A percentile compares a stretch with the other conserved stretches of the same genome.
phyloP scores from a whole-genome alignment of 2,329 filamentous ascomycete species.

The Parascedosporium putredinis region DNA sequence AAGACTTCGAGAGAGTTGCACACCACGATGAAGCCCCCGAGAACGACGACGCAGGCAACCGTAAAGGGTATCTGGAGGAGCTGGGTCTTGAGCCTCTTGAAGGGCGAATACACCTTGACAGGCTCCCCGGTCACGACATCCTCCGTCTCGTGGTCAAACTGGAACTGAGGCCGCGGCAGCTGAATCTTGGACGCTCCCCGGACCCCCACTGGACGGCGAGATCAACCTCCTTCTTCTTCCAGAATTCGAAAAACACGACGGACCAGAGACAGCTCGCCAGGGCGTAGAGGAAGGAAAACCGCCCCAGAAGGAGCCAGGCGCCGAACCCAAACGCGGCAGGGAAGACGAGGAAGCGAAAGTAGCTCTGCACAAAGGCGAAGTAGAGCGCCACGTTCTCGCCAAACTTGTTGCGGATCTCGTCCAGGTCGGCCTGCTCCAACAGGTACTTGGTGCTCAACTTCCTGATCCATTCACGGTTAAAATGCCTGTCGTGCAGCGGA shows the following conservation, averaged over 20 bases:
- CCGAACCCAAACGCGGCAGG: slow-evolving; percentile 68
- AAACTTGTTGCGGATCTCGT: slow-evolving; percentile 64
- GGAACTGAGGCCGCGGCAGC: slow-evolving; percentile 64
- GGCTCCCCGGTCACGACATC: slow-evolving; percentile 78
- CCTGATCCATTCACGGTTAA: slow-evolving; percentile 68
- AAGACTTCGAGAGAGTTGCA: slow-evolving; percentile 94
- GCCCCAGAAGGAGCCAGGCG: slow-evolving; percentile 64
- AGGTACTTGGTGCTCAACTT: slow-evolving; percentile 64
- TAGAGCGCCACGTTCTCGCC: slow-evolving; percentile 87
- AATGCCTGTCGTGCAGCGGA: slow-evolving; percentile 64
- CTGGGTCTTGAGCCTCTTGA: slow-evolving; percentile 67
- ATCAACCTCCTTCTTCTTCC: slow-evolving; percentile 88
- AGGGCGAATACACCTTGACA: slow-evolving; percentile 63
- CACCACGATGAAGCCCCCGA: slow-evolving; percentile 73
- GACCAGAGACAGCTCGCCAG: slow-evolving; percentile 75
- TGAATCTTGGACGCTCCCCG: slow-evolving; percentile 76
- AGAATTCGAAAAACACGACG: slow-evolving; percentile 84
- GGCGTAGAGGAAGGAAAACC: slow-evolving; percentile 75
- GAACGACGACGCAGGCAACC: slow-evolving; percentile 55
- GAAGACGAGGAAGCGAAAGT: slow-evolving; percentile 77
- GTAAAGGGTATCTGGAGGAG: slow-evolving; percentile 79
- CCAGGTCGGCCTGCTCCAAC: slow-evolving; percentile 55
- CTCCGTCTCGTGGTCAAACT: slow-evolving; percentile 63
- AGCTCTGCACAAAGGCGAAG: slow-evolving; percentile 86
- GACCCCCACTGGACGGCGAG: slow-evolving; percentile 83